Evolutionary conservation across 345 rosid genomes (phyloP).

Genomic region (Gossypium anomalum): DNA sequence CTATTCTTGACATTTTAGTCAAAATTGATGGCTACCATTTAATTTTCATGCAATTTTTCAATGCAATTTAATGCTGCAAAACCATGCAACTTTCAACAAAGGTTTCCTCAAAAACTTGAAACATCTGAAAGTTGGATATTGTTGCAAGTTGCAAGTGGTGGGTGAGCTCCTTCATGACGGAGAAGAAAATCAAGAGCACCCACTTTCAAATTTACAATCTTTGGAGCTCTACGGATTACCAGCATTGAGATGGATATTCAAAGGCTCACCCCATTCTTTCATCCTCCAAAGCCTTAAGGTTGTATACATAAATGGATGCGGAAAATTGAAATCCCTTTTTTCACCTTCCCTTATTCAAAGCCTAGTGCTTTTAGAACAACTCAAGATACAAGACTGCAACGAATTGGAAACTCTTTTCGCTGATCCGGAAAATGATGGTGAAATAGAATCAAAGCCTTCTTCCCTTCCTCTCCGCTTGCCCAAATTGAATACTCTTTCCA

Average conservation of each 20-base stretch:
- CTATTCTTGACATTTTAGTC: too few relatives aligned
- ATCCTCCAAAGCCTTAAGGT: background rate
- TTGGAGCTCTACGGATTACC: background rate
- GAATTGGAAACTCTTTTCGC: background rate
- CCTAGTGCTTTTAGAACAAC: background rate
- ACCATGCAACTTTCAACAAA: too few relatives aligned
- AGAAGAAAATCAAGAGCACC: background rate
- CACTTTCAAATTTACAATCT: background rate
- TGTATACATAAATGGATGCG: background rate
- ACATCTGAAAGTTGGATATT: fast-evolving
- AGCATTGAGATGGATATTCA: background rate
- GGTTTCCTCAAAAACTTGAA: background rate
- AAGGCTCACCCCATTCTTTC: background rate
- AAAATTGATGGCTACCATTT: too few relatives aligned
- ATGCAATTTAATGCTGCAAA: too few relatives aligned
- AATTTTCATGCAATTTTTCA: too few relatives aligned
- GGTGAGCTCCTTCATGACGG: background rate
- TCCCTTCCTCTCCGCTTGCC: background rate
- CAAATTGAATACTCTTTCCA: background rate
- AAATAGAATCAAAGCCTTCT: background rate
- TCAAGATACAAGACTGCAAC: fast-evolving
- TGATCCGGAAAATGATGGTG: background rate
- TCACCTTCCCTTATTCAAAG: background rate
- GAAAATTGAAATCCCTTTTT: background rate
- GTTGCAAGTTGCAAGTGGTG: background rate